Evolutionary conservation across 306 rosid species (phyloP), one percentile per base, ranked within the genome.

Genomic region (Vicia villosa): DNA sequence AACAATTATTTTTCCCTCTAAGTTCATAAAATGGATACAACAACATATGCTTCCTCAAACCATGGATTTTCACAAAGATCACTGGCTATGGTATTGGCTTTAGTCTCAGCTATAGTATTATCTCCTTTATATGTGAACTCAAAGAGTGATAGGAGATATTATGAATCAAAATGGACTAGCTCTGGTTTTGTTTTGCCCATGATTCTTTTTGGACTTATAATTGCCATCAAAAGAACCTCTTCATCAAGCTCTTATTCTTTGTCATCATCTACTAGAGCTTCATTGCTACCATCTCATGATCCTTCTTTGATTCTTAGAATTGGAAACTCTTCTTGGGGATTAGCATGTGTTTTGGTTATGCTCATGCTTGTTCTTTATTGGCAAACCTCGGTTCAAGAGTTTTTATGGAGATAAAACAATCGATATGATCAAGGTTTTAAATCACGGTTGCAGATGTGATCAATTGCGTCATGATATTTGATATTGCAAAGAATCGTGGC

Each of bases 241-340:
- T 85, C 90, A 0, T 80, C 87, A 21, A 40, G 60, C 32, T 66
- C 81, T 0, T 63, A 84, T 6, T 56, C 10, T 56, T 7, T 28
- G 16, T 77, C 79, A 2, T 19, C 77, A 4, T 24, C 80, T 4
- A n/a, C 71, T 0, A 82, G 82, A 77, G 51, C 67, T 37, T 82
- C 91, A 2, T 52, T 70, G 30, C 12, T 79, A 56, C 85, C 77
- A 2, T 83, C 87, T 75, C 82, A 87, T 16, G 86, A 92, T 19
- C 88, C 96, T 63, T 92, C 92, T 0, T 84, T 88, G 92, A 87
- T 92, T 2, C 82, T 89, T 66, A 87, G 86, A 80, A 86, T 87
- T 36, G 92, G 98, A 82, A 82, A 86, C 54, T 81, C 95, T 1
- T 83, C 92, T 38, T 89, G 88, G 91, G 98, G 98, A 0, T 84